Percentiles rank a stretch among this genome's conserved stretches.
phyloP scores from a whole-genome alignment of 352 stramenopile species.

The Globisporangium cederbergense region DNA sequence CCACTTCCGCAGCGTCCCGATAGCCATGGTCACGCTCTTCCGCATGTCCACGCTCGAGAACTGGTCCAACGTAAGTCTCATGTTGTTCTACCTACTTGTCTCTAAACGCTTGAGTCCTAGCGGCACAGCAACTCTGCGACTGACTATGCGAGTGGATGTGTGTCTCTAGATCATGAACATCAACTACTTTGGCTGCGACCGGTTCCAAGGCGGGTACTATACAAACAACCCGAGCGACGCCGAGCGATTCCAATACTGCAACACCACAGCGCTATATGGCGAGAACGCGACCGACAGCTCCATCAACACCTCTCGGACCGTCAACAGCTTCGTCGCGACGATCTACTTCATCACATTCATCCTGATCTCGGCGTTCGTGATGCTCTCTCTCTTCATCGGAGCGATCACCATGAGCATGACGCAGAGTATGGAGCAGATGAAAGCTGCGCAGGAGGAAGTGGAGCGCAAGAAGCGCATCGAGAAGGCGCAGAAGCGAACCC shows the following conservation, averaged over 20 bases:
- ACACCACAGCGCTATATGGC: slow-evolving; percentile 53
- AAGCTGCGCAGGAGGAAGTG: slow-evolving; percentile 62
- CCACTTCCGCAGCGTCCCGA: slow-evolving; percentile 73
- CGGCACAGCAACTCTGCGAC: too few species aligned
- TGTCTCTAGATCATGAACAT: slow-evolving; percentile 68
- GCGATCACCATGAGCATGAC: slow-evolving; percentile 91
- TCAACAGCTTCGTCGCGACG: slow-evolving; percentile 58
- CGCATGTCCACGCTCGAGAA: slow-evolving; percentile 82
- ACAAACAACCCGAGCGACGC: slow-evolving; percentile 32
- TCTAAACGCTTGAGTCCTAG: too few species aligned
- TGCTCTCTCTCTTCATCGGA: slow-evolving; percentile 89
- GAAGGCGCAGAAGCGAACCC: slow-evolving; percentile 52
- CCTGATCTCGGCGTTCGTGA: slow-evolving; percentile 84
- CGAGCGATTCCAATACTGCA: slow-evolving; percentile 56
- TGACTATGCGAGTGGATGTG: slow-evolving; percentile 3
- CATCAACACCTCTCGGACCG: slow-evolving; percentile 26
- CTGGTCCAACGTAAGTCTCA: slow-evolving; percentile 56
- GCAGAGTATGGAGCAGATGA: slow-evolving; percentile 87
- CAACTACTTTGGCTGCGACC: slow-evolving; percentile 77
- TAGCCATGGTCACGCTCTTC: slow-evolving; percentile 85
- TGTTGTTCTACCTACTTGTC: neutral
- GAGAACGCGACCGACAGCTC: slow-evolving; percentile 38
- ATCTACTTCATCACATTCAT: slow-evolving; percentile 89
- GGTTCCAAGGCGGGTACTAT: slow-evolving; percentile 68
- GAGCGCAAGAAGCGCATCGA: slow-evolving; percentile 55